phyloP scores from a whole-genome alignment of 257 asterid species.

The Lavandula angustifolia region DNA sequence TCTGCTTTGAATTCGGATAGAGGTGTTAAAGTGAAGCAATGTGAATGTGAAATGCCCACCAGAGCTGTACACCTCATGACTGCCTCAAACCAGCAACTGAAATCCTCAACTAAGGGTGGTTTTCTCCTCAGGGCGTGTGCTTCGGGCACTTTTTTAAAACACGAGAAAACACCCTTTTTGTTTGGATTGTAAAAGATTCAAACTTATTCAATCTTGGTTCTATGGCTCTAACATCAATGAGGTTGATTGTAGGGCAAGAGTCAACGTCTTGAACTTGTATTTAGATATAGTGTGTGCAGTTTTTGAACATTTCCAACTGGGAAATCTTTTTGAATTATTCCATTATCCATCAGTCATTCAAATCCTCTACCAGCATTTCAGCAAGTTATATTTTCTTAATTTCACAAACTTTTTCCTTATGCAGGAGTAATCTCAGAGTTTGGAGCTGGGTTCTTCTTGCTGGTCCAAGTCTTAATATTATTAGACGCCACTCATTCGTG shows the following conservation, averaged over 20 bases:
- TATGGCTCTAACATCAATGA: too few species aligned
- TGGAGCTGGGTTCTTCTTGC: constrained; percentile 92
- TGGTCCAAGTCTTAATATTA: constrained; percentile 80
- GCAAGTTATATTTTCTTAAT: constrained; percentile 1
- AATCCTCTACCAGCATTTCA: background rate
- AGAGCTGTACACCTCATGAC: too few species aligned
- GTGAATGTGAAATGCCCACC: too few species aligned
- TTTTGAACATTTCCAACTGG: background rate
- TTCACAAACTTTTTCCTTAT: constrained; percentile 25
- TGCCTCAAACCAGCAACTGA: too few species aligned
- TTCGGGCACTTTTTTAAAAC: too few species aligned
- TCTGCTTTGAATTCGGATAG: constrained; percentile 8
- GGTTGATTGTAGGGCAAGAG: too few species aligned
- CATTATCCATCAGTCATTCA: background rate
- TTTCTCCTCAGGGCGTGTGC: too few species aligned
- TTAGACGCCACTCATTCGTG: constrained; percentile 92
- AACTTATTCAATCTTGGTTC: background rate
- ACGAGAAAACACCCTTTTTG: background rate
- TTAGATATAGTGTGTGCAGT: background rate
- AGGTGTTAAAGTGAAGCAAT: too few species aligned
- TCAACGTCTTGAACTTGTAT: background rate
- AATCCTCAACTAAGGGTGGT: too few species aligned
- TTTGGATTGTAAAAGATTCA: background rate
- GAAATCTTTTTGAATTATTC: background rate
- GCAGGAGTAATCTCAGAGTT: constrained; percentile 85